Evolutionary conservation across 257 asterid species (phyloP), one percentile per base, ranked within the genome.

Genomic region (Nicotiana attenuata): DNA sequence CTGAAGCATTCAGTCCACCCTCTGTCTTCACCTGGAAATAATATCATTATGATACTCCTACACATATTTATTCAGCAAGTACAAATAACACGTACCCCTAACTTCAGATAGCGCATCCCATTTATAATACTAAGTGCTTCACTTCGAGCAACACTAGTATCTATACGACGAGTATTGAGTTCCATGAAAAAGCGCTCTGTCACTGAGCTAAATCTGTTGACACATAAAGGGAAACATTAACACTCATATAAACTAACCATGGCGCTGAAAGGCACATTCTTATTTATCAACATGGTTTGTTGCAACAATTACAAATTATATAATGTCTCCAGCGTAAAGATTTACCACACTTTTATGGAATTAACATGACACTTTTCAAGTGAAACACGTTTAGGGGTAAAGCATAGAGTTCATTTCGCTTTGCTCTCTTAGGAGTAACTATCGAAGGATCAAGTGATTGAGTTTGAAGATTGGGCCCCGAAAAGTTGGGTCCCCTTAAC

Each of bases 141-240:
- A 85, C 97, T 92, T 83, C 98, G 96, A 84, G 99, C 97, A 89
- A 87, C 91, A 83, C 92, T 96, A 41, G 97, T 91, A 88, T 94
- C 99, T 78, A 94, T 93, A 50, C 98, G 94, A 64, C 98, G 98
- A 78, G 97, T 90, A 89, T 93, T 96, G 82, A 92, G 93, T 88
- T 96, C 98, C 98, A 92, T 91, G 95, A 94, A 96, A 89, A 96
- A 96, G 85, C 98, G 98, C 86, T 96, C 99, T 26, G 98, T 96
- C 87, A 96, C 98, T 69, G 99, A 96, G 83, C 98, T 94, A 88
- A 96, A 96, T 89, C 99, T 96, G 91, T 89, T 60, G 81, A 86
- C 81, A 77, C 80, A 87, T 85, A 84, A 80, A 24, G 75, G 84
- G 83, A 52, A 80, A 76, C 77, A 77, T 84, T 65, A 82, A 64